phyloP scores from a whole-genome alignment of 2,329 filamentous ascomycete genomes.

The Aplosporella prunicola region DNA sequence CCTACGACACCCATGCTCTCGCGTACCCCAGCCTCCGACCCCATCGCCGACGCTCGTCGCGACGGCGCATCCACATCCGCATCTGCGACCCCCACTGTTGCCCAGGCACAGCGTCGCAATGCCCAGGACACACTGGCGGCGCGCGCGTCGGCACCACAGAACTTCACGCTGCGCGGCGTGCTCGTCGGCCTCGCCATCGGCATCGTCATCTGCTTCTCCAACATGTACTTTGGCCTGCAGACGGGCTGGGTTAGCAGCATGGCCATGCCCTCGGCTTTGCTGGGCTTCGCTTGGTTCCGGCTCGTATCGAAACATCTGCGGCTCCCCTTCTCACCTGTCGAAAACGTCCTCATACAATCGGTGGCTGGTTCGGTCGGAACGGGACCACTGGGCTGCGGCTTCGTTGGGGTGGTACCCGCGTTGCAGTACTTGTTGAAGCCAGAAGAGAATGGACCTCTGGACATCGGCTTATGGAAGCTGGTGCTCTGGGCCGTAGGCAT shows the following conservation, averaged over 20 bases:
- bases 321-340: constrained; percentile 82
- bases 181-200: constrained; percentile 74
- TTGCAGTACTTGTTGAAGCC: constrained; percentile 74
- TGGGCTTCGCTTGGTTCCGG: constrained; percentile 92
- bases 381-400: constrained; percentile 91
- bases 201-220: constrained; percentile 86
- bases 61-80: background rate
- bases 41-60: background rate
- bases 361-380: constrained; percentile 93
- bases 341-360: constrained; percentile 94
- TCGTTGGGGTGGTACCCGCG: constrained; percentile 89
- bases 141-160: constrained; percentile 39
- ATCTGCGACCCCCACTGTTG: constrained; percentile 4
- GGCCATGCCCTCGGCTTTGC: constrained; percentile 91
- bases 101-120: constrained; percentile 1
- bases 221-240: constrained; percentile 98
- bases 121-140: constrained; percentile 13
- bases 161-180: constrained; percentile 79
- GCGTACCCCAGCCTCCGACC: background rate
- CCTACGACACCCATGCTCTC: background rate
- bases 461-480: constrained; percentile 63
- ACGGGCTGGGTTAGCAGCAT: constrained; percentile 79
- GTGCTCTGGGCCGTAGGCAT: constrained; percentile 87
- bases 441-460: constrained; percentile 69
- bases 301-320: constrained; percentile 61